phyloP scores from a whole-genome alignment of 2,329 filamentous ascomycete species.

The Lachnellula willkommii region DNA sequence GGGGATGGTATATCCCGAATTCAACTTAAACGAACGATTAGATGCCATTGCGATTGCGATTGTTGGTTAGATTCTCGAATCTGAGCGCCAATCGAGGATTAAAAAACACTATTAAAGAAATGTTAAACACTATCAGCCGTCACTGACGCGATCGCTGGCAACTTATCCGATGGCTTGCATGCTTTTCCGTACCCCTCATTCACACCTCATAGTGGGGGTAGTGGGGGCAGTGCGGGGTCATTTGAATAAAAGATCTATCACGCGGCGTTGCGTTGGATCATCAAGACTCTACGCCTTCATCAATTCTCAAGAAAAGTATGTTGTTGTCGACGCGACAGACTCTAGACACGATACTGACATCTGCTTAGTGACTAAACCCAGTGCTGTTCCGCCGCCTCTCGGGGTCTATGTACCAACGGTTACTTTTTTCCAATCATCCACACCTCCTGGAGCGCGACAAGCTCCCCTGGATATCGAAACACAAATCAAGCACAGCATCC shows the following conservation, averaged over 20 bases:
- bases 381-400: constrained; percentile 33
- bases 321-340: not conserved
- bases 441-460: constrained; percentile 11
- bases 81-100: not conserved
- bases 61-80: not conserved
- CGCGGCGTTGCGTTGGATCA: not conserved
- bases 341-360: not conserved
- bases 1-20: constrained; percentile 37
- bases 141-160: not conserved
- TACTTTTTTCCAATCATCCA: constrained; percentile 46
- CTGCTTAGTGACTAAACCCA: not conserved
- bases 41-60: constrained; percentile 32
- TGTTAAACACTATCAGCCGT: not conserved
- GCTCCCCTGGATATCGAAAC: constrained; percentile 47
- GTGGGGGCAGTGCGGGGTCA: not conserved
- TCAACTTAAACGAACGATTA: constrained; percentile 35
- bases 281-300: not conserved
- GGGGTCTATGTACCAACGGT: constrained; percentile 53
- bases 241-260: not conserved
- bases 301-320: not conserved
- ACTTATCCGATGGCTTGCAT: not conserved
- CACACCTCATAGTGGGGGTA: not conserved
- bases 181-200: not conserved
- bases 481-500: constrained; percentile 50
- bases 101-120: not conserved